Evolutionary conservation across 1,139 yeast genomes (phyloP).

Genomic region (Kodamaea suecica): DNA sequence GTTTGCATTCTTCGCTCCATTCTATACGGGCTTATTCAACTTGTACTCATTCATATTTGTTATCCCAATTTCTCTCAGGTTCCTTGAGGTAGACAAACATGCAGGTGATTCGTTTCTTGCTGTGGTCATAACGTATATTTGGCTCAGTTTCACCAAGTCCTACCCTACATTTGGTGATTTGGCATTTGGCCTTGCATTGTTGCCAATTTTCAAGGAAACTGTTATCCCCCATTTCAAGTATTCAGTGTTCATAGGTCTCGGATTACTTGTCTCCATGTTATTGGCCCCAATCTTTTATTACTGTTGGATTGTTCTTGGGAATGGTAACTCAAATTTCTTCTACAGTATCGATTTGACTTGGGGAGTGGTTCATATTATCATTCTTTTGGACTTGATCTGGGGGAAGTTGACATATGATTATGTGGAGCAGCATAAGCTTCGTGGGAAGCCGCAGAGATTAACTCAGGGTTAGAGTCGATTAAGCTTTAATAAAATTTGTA

Average conservation of each 20-base stretch:
- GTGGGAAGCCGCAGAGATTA: constrained; percentile 20
- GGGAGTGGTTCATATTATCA: constrained; percentile 65
- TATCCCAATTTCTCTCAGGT: constrained; percentile 71
- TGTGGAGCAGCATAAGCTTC: constrained; percentile 41
- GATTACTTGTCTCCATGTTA: constrained; percentile 36
- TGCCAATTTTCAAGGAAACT: constrained; percentile 54
- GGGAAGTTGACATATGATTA: constrained; percentile 72
- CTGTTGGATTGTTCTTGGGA: constrained; percentile 91
- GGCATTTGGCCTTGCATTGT: constrained; percentile 61
- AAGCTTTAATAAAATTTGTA: too few species aligned
- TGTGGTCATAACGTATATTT: constrained; percentile 56
- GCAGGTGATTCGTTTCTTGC: constrained; percentile 63
- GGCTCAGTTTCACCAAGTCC: constrained; percentile 73
- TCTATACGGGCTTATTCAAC: constrained; percentile 82
- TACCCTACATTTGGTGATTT: constrained; percentile 89
- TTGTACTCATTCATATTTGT: constrained; percentile 66
- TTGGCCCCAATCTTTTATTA: constrained; percentile 89
- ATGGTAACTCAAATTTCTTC: constrained; percentile 94
- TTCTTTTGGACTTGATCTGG: constrained; percentile 80
- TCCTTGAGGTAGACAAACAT: constrained; percentile 31
- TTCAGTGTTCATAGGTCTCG: constrained; percentile 34
- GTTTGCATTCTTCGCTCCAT: constrained; percentile 84
- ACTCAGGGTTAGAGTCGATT: constrained; percentile 39
- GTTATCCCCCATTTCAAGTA: constrained; percentile 35
- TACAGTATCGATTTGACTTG: constrained; percentile 88